Conservation (phyloP, 2,329 filamentous ascomycete species). For the Exutisphaerella laricina region DNA sequence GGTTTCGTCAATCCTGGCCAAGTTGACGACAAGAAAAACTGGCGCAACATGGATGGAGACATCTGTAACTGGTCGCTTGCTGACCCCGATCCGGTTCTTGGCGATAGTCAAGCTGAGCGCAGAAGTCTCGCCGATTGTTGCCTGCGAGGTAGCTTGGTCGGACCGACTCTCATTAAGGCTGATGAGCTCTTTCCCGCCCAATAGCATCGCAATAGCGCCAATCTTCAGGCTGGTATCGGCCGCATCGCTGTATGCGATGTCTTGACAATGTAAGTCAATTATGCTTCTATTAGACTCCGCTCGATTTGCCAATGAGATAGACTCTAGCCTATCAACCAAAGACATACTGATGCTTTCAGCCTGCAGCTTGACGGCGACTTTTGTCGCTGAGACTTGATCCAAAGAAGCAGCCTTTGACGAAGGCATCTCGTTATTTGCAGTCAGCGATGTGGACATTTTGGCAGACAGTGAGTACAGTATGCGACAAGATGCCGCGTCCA, state of each 20-base stretch:
- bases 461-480: conserved; percentile 15
- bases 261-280: conserved; percentile 9
- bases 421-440: neutral
- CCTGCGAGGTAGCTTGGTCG: conserved; percentile 10
- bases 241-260: conserved; percentile 2
- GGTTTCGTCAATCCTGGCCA: conserved; percentile 77
- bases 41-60: conserved; percentile 70
- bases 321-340: too few species aligned
- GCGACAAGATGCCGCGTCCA: conserved; percentile 21
- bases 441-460: neutral
- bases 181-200: conserved; percentile 25
- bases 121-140: conserved; percentile 10
- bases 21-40: conserved; percentile 67
- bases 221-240: conserved; percentile 7
- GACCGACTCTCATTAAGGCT: conserved; percentile 16
- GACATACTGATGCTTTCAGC: too few species aligned
- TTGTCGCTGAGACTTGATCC: too few species aligned
- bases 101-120: conserved; percentile 21
- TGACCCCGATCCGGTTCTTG: conserved; percentile 18
- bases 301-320: too few species aligned
- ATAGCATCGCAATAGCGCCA: conserved; percentile 14
- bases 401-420: too few species aligned
- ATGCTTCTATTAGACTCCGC: too few species aligned
- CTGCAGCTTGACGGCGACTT: too few species aligned
- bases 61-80: conserved; percentile 23